These are phyloP conservation scores for Mariannaea sp. DNA, from an alignment of 2,329 filamentous ascomycete species.

Conservation along the genomic window DNA sequence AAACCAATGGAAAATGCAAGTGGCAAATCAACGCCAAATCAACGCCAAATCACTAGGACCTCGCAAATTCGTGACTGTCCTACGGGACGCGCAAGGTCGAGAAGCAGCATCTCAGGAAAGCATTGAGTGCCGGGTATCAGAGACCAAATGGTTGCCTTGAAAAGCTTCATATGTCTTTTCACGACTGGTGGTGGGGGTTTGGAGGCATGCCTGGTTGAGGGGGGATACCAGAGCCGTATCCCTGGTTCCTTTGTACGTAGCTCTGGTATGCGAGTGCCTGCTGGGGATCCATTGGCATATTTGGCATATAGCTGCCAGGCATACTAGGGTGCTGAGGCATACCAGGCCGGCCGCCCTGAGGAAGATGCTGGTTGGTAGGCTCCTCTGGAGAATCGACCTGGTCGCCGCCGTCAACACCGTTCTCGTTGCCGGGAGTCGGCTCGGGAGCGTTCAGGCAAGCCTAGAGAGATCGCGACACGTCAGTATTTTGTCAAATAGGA, in stretches of 20 bases:
- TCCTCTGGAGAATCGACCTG: slow-evolving; percentile 92
- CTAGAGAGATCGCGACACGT: slow-evolving; percentile 52
- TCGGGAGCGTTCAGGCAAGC: slow-evolving; percentile 97
- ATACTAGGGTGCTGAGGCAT: slow-evolving; percentile 69
- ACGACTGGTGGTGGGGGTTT: slow-evolving; percentile 81
- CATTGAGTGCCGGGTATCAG: slow-evolving; percentile 66
- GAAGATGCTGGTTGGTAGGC: slow-evolving; percentile 75
- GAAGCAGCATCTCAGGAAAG: slow-evolving; percentile 48
- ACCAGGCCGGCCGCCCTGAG: slow-evolving; percentile 61
- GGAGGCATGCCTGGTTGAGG: slow-evolving; percentile 79
- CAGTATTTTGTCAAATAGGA: neutral
- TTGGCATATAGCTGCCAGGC: slow-evolving; percentile 65
- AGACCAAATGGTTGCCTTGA: slow-evolving; percentile 40
- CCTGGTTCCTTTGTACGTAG: slow-evolving; percentile 74
- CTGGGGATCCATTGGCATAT: slow-evolving; percentile 73
- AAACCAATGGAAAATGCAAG: slow-evolving; percentile 38
- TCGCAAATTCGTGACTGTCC: slow-evolving; percentile 46
- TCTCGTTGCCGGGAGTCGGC: slow-evolving; percentile 78
- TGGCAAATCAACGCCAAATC: slow-evolving; percentile 44
- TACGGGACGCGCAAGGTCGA: slow-evolving; percentile 36
- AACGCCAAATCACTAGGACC: slow-evolving; percentile 52
- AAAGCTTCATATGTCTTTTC: slow-evolving; percentile 39
- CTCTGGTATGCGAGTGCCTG: slow-evolving; percentile 83
- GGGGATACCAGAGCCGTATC: slow-evolving; percentile 78
- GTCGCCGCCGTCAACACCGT: slow-evolving; percentile 75